phyloP scores from a whole-genome alignment of 371 early-diverging fungal genomes.

The Rhizopus arrhizus region DNA sequence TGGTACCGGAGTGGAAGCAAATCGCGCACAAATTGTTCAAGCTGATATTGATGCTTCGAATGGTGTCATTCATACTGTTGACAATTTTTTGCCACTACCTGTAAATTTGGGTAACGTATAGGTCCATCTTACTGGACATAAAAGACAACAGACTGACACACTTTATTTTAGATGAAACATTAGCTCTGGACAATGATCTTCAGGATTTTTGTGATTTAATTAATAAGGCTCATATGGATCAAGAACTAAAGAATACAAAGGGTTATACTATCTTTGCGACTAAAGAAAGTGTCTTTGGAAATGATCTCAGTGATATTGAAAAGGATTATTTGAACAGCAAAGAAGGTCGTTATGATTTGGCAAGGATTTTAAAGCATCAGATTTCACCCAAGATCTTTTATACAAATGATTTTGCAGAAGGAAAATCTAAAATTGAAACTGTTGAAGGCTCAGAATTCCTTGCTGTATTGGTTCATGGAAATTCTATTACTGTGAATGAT shows the following conservation, averaged over 20 bases:
- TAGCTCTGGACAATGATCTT: slow-evolving; percentile 14
- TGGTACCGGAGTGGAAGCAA: slow-evolving; percentile 25
- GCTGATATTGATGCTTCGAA: slow-evolving; percentile 36
- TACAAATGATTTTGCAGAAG: slow-evolving; percentile 32
- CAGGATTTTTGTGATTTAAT: slow-evolving; percentile 24
- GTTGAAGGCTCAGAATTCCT: slow-evolving; percentile 31
- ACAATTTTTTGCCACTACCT: slow-evolving; percentile 38
- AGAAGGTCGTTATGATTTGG: slow-evolving; percentile 39
- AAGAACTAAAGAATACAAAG: slow-evolving; percentile 26
- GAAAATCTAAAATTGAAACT: slow-evolving; percentile 27
- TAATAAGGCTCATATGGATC: slow-evolving; percentile 27
- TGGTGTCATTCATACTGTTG: slow-evolving; percentile 49
- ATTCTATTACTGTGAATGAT: slow-evolving; percentile 36
- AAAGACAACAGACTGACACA: too few relatives aligned
- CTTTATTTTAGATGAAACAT: slow-evolving; percentile 12
- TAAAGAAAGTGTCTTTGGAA: slow-evolving; percentile 28
- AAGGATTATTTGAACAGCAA: slow-evolving; percentile 32
- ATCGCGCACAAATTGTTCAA: slow-evolving; percentile 32
- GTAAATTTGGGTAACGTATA: slow-evolving; percentile 32
- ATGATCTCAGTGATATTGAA: slow-evolving; percentile 34
- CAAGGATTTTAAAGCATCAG: slow-evolving; percentile 40
- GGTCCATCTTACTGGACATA: too few relatives aligned
- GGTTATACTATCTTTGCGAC: slow-evolving; percentile 51
- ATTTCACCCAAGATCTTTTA: slow-evolving; percentile 32
- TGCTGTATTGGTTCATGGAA: slow-evolving; percentile 26